phyloP scores from a whole-genome alignment of 2,329 filamentous ascomycete genomes.

The Knufia fluminis region DNA sequence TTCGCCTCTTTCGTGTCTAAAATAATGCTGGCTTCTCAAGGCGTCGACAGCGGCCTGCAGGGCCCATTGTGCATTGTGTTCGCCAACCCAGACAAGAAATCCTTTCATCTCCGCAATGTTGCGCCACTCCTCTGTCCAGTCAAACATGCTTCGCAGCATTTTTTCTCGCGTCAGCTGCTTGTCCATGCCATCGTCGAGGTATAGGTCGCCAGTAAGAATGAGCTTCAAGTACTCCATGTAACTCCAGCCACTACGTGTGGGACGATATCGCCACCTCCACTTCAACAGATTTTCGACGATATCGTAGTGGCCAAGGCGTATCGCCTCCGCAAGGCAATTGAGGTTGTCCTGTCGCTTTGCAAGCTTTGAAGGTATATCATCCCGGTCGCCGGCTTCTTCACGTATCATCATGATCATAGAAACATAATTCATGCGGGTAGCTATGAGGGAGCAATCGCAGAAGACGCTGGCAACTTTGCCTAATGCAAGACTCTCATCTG shows the following conservation, averaged over 20 bases:
- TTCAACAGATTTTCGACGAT: slow-evolving; percentile 5
- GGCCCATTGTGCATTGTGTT: not conserved
- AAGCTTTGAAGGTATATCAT: slow-evolving; percentile 1
- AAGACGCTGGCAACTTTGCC: slow-evolving; percentile 2
- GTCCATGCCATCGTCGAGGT: not conserved
- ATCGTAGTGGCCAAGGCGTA: slow-evolving; percentile 1
- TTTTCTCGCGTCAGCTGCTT: not conserved
- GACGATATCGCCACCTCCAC: slow-evolving; percentile 5
- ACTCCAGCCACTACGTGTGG: not conserved
- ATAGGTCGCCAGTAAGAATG: not conserved
- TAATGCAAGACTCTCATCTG: not conserved
- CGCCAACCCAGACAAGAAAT: not conserved
- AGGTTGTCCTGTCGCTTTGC: not conserved
- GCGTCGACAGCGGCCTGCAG: not conserved
- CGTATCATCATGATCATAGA: not conserved
- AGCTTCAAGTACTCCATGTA: not conserved
- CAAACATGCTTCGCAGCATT: slow-evolving; percentile 2
- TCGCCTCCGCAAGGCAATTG: slow-evolving; percentile 5
- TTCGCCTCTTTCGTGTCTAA: slow-evolving; percentile 7
- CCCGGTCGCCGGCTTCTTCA: slow-evolving; percentile 1
- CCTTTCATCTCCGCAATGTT: slow-evolving; percentile 9
- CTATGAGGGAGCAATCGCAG: slow-evolving; percentile 7
- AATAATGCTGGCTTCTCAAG: slow-evolving; percentile 4
- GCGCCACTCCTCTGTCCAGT: slow-evolving; percentile 5
- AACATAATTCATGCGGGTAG: not conserved